Conservation (phyloP, 495 filamentous ascomycete species). For the Neurospora cerealis region DNA sequence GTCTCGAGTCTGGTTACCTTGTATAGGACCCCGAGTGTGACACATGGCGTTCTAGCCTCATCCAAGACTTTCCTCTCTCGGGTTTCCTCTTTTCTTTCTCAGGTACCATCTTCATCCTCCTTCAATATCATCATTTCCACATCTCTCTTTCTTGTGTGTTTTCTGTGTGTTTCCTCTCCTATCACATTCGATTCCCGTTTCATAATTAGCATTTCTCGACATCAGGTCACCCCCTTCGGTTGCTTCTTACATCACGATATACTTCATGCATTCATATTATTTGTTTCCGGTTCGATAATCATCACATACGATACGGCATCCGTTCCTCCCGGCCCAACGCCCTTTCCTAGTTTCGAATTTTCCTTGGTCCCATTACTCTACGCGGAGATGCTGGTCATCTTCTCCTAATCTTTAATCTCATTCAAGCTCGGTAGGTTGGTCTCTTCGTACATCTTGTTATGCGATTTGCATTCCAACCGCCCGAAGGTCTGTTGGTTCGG, state of each 20-base stretch:
- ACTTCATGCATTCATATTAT: not conserved
- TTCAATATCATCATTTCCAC: slow-evolving; percentile 14
- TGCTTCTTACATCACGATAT: not conserved
- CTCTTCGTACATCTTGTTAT: not conserved
- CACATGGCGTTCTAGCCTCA: not conserved
- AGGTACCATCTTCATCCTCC: slow-evolving; percentile 11
- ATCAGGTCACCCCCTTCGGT: not conserved
- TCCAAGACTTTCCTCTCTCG: not conserved
- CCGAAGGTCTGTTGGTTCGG: slow-evolving; percentile 7
- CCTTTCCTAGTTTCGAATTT: not conserved
- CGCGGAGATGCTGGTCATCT: slow-evolving; percentile 32
- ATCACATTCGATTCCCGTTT: slow-evolving; percentile 1
- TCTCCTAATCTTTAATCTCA: slow-evolving; percentile 19
- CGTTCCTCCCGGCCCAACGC: not conserved
- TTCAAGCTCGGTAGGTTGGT: slow-evolving; percentile 25
- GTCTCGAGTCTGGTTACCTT: not conserved
- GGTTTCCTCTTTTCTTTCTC: slow-evolving; percentile 8
- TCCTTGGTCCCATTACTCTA: not conserved
- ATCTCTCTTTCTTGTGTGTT: slow-evolving; percentile 9
- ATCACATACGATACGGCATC: not conserved
- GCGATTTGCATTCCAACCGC: slow-evolving; percentile 1
- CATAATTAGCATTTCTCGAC: slow-evolving; percentile 1
- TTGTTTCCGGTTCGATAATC: not conserved
- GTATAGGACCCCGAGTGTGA: not conserved
- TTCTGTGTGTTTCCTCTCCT: slow-evolving; percentile 1